These are phyloP conservation scores for Primulina huaijiensis DNA, from an alignment of 257 asterid species.

Conservation along the genomic window DNA sequence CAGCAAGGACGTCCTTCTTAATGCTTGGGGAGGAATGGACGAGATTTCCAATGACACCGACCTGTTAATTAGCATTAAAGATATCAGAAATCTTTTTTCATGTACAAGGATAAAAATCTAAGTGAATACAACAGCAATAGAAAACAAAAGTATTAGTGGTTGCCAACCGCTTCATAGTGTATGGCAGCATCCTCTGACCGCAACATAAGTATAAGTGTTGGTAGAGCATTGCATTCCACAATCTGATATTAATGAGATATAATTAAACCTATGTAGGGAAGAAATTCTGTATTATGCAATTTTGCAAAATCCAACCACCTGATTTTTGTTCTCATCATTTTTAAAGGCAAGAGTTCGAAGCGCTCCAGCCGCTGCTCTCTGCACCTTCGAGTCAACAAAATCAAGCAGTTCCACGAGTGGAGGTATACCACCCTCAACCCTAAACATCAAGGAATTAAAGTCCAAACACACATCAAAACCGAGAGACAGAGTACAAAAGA, in stretches of 20 bases:
- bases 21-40: constrained; percentile 97
- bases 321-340: constrained; percentile 94
- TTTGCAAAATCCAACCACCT: constrained; percentile 42
- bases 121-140: constrained; percentile 10
- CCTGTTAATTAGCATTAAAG: constrained; percentile 48
- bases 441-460: constrained; percentile 23
- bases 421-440: constrained; percentile 96
- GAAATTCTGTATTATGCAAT: constrained; percentile 5
- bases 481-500: constrained; percentile 15
- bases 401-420: constrained; percentile 97
- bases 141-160: constrained; percentile 17
- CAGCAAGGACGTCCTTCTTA: constrained; percentile 91
- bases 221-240: constrained; percentile 95
- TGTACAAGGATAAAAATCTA: constrained; percentile 10
- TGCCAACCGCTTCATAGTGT: constrained; percentile 95
- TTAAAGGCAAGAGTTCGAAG: constrained; percentile 94
- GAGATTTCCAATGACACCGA: constrained; percentile 96
- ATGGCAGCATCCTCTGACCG: constrained; percentile 93
- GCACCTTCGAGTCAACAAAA: constrained; percentile 90
- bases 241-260: constrained; percentile 51
- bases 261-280: constrained; percentile 14
- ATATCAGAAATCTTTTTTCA: constrained; percentile 2
- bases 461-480: background rate
- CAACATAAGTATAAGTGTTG: constrained; percentile 90
- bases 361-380: constrained; percentile 99